Conservation (phyloP, 306 rosid genomes). For the Boehmeria nivea region DNA sequence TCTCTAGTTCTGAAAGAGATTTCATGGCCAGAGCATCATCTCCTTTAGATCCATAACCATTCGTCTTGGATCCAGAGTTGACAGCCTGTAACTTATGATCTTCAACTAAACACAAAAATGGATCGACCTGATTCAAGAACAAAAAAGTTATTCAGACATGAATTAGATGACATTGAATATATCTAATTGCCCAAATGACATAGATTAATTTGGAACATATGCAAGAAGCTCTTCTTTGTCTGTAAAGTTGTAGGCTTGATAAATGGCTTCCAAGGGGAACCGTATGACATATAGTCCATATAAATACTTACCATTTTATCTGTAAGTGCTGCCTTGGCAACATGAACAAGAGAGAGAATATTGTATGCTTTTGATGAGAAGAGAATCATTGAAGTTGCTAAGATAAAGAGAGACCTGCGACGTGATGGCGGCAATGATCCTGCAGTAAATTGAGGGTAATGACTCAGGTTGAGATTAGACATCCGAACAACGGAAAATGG, state of each 20-base stretch:
- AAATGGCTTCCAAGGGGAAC: too few species aligned
- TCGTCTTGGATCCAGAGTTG: slow-evolving; percentile 28
- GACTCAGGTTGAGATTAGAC: slow-evolving; percentile 19
- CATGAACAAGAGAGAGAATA: slow-evolving; percentile 46
- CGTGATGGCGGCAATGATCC: slow-evolving; percentile 84
- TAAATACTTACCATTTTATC: slow-evolving; percentile 50
- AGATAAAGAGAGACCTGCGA: slow-evolving; percentile 68
- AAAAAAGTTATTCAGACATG: slow-evolving; percentile 12
- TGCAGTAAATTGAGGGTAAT: slow-evolving; percentile 31
- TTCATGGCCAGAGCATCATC: slow-evolving; percentile 56
- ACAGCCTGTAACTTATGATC: slow-evolving; percentile 66
- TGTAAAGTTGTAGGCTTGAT: too few species aligned
- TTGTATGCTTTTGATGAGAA: slow-evolving; percentile 65
- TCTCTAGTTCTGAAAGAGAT: slow-evolving; percentile 41
- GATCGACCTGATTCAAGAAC: slow-evolving; percentile 57
- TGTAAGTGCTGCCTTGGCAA: slow-evolving; percentile 44
- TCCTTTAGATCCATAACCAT: slow-evolving; percentile 66
- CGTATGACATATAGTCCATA: too few species aligned
- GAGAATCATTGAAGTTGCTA: slow-evolving; percentile 88
- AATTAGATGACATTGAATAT: slow-evolving; percentile 11
- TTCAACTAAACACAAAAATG: slow-evolving; percentile 62
- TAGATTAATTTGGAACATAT: too few species aligned
- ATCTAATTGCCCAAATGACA: background rate
- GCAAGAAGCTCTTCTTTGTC: too few species aligned
- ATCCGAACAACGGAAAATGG: slow-evolving; percentile 11